Evolutionary conservation across 2,329 filamentous ascomycete species (phyloP).

Genomic region (Zymoseptoria pseudotritici): DNA sequence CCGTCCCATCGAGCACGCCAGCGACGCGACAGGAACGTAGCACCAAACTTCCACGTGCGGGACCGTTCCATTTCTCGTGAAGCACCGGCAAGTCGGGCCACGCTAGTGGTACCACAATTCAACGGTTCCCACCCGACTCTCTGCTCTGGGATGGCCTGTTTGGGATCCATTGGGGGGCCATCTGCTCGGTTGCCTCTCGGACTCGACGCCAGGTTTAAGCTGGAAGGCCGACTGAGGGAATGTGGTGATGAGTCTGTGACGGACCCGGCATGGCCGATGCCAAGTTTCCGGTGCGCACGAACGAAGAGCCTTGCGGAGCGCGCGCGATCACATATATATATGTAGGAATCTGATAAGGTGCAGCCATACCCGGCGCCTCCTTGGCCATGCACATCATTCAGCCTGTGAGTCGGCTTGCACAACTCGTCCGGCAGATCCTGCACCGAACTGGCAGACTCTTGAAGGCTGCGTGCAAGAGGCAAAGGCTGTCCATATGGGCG

Average conservation of each 20-base stretch:
- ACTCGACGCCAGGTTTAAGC: not conserved
- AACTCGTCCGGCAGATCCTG: not conserved
- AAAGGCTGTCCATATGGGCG: not conserved
- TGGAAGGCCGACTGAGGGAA: not conserved
- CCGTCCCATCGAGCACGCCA: not conserved
- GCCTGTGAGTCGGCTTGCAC: too few species aligned
- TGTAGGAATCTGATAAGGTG: not conserved
- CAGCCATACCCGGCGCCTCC: not conserved
- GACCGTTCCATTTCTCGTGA: not conserved
- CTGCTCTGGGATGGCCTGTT: not conserved
- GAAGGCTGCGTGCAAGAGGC: not conserved
- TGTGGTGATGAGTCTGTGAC: not conserved
- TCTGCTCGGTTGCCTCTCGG: not conserved
- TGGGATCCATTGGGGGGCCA: not conserved
- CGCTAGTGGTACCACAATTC: not conserved
- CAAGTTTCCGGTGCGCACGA: too few species aligned
- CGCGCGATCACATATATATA: not conserved
- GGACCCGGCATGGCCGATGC: too few species aligned
- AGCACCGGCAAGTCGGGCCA: not conserved
- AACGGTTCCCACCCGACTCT: not conserved
- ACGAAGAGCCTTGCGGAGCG: not conserved
- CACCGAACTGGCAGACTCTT: not conserved
- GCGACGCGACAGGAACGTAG: not conserved
- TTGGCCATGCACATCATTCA: not conserved
- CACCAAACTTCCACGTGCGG: not conserved